Evolutionary conservation across 306 rosid genomes (phyloP).

Genomic region (Cercis canadensis): DNA sequence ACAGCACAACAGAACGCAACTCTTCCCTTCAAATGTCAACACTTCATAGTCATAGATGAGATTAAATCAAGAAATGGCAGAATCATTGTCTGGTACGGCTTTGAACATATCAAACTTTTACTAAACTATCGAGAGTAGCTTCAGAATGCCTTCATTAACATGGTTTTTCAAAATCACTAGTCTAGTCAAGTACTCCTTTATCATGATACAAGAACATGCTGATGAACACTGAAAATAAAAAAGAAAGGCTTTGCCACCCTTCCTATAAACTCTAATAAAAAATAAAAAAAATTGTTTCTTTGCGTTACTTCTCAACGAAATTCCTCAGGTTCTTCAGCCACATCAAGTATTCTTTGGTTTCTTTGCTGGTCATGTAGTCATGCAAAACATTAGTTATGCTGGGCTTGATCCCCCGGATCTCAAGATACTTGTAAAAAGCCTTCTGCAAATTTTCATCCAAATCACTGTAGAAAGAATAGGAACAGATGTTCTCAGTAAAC

Average conservation of each 20-base stretch:
- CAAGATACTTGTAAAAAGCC: conserved; percentile 82
- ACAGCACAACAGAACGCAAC: too few relatives aligned
- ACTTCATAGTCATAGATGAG: too few relatives aligned
- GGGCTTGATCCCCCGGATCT: conserved; percentile 68
- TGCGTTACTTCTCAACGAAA: conserved; percentile 66
- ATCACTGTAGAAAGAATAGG: conserved; percentile 55
- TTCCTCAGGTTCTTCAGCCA: conserved; percentile 88
- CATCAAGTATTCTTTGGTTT: conserved; percentile 62
- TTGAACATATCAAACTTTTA: too few relatives aligned
- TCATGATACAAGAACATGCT: conserved; percentile 28
- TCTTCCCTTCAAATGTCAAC: too few relatives aligned
- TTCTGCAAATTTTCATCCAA: conserved; percentile 87
- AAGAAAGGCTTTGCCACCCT: conserved; percentile 24
- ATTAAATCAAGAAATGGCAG: too few relatives aligned
- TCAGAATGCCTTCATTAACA: conserved; percentile 25
- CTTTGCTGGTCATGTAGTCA: conserved; percentile 75
- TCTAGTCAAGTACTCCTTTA: conserved; percentile 5
- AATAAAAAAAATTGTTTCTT: neutral
- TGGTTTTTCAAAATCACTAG: conserved; percentile 22
- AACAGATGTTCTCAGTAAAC: neutral
- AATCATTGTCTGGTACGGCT: too few relatives aligned
- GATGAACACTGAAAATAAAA: too few relatives aligned
- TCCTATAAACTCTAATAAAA: neutral
- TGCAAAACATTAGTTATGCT: conserved; percentile 64
- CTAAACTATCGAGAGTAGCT: neutral